Base-by-base conservation (phyloP, 2,329 filamentous ascomycete species). In the Basipetospora chlamydospora region DNA sequence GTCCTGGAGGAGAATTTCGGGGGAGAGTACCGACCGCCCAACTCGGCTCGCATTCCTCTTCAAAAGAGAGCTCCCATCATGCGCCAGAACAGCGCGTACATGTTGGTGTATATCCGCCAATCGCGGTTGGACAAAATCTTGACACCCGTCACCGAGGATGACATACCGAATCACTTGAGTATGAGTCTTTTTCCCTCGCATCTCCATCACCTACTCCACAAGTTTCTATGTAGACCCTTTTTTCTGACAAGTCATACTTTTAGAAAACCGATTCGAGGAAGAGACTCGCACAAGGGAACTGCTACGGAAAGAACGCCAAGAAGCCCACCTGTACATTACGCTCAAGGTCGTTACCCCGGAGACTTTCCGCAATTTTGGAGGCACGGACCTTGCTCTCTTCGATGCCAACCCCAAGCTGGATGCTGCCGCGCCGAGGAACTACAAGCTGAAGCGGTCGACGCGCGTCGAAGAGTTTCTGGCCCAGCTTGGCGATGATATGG, bases 1-100 rank as follows among this genome's bases (percentile, higher is more conserved):
- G 88, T 92, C 0, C 61, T 96, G 22, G 90, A 96, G 51, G 92
- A 98, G 45, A 98, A 96, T 56, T 98, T 84, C 57, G 90, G 90
- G 30, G 90, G 90, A 37, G 85, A 93, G 50, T 92, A 86, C 51
- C 64, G 60, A 20, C 57, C 62, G 65, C n/a, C 65, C 37, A 62
- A 64, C 8, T 57, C 59, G 28, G 46, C 60, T 10, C 64, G 66
- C n/a, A 51, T 60, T 3, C 54, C 60, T 3, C 48, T 60, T n/a
- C 63, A 67, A 34, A 75, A 72, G 54, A 70, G 70, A 50, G 56
- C 63, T 3, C 70, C 73, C 2, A 56, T 74, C 47, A 69, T 78
- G 59, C 67, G 75, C 37, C 72, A 76, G 42, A 79, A 77, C 58
- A 98, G 87, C 55, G 92, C 90, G 5, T 98, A 98, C 65, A 98